A percentile compares a stretch with the other conserved stretches of the same genome.
These are phyloP conservation scores for Talaromyces pinophilus DNA, from an alignment of 2,329 filamentous ascomycete species.

Conservation along the genomic window DNA sequence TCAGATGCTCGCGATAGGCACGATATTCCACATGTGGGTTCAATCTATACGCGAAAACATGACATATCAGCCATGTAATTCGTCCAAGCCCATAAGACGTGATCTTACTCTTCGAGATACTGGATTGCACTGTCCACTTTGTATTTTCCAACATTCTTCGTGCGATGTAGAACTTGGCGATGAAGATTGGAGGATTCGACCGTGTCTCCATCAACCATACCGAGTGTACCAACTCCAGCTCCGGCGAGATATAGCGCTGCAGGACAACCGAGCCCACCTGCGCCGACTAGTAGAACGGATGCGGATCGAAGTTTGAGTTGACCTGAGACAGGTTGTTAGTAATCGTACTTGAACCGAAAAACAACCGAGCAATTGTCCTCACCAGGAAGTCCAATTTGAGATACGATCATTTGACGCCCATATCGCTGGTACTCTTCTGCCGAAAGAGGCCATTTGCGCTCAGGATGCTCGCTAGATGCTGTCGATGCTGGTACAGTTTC, in stretches of 20 bases:
- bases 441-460: conserved; percentile 65
- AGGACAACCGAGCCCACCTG: conserved; percentile 87
- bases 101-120: conserved; percentile 57
- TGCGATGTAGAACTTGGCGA: conserved; percentile 81
- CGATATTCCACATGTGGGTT: conserved; percentile 71
- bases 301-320: conserved; percentile 72
- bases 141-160: conserved; percentile 66
- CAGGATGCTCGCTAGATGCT: conserved; percentile 3
- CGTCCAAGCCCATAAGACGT: too few species aligned
- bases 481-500: conserved; percentile 15
- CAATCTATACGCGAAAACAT: conserved; percentile 51
- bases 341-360: not conserved
- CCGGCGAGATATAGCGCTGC: conserved; percentile 91
- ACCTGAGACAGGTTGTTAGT: conserved; percentile 51
- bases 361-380: conserved; percentile 22
- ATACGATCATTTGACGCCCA: conserved; percentile 86
- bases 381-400: conserved; percentile 76
- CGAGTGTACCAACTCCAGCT: conserved; percentile 79
- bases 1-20: conserved; percentile 65
- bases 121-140: conserved; percentile 78
- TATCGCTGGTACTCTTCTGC: conserved; percentile 81
- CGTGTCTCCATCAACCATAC: conserved; percentile 81
- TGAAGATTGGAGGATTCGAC: conserved; percentile 92
- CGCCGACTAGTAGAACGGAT: conserved; percentile 77
- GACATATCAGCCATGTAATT: not conserved